Conservation (phyloP, 2,329 filamentous ascomycete species). For the Biscogniauxia sp. region DNA sequence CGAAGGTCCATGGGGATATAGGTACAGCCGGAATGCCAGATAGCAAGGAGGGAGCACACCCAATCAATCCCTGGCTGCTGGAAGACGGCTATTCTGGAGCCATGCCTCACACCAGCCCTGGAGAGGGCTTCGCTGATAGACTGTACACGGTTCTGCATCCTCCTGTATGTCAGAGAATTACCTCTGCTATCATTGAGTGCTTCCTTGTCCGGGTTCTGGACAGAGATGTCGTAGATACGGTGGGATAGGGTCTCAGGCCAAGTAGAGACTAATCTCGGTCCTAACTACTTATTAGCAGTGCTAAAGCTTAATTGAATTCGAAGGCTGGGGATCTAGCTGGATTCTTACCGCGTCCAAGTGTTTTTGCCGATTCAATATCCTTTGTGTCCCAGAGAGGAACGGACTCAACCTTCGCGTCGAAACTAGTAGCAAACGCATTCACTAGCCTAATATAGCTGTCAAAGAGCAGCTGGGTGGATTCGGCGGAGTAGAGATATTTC, state of each 20-base stretch:
- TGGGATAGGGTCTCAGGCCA: conserved; percentile 20
- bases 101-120: conserved; percentile 6
- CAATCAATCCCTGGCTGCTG: conserved; percentile 36
- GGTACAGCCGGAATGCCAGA: conserved; percentile 36
- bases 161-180: conserved; percentile 33
- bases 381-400: conserved; percentile 2
- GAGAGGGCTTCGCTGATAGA: conserved; percentile 28
- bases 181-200: conserved; percentile 20
- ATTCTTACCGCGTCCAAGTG: conserved; percentile 6
- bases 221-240: conserved; percentile 35
- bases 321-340: background rate
- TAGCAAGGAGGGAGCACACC: conserved; percentile 39
- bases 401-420: background rate
- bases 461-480: conserved; percentile 5
- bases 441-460: conserved; percentile 7
- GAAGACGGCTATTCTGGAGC: conserved; percentile 38
- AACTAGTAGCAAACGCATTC: conserved; percentile 5
- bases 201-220: background rate
- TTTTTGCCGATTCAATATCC: conserved; percentile 5
- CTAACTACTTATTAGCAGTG: background rate
- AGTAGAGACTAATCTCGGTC: conserved; percentile 1
- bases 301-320: background rate
- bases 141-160: conserved; percentile 33
- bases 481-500: conserved; percentile 6
- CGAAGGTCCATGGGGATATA: conserved; percentile 42